Base-by-base conservation (phyloP, 2,329 filamentous ascomycete genomes). In the Incumbomyces lentus region DNA sequence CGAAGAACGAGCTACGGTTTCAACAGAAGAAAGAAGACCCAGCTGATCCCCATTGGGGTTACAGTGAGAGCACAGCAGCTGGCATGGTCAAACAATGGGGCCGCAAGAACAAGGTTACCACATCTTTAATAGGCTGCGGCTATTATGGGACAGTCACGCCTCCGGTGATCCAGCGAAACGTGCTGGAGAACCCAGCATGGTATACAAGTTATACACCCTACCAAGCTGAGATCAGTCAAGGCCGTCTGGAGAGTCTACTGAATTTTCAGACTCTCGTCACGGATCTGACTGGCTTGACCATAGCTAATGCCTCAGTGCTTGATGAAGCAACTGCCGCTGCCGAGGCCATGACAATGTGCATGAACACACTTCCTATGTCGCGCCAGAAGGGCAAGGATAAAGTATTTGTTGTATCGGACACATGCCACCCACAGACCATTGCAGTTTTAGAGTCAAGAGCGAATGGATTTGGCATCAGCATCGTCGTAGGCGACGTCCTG, bases 161-260 rank as follows among this genome's bases (percentile, higher is more conserved):
- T 3, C 78, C 86, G 47, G 89, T 95, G 48, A 94, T 96, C 64
- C 86, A 92, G 72, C 77, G 89, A 56, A 95, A 95, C 62, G 76
- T 96, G 3, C 71, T 96, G 49, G 88, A 96, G 72, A 90, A 84
- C 63, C 90, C 90, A 4, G 88, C 82, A 8, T 96, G 90, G 90
- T 96, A 96, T 65, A 96, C 90, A 34, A 95, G 88, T 68, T 95
- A 96, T 66, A 95, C 90, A 0, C 90, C 90, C 13, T 96, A 95
- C 67, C 90, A 96, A 69, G 84, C 90, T 2, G 90, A 96, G 69
- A 95, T 96, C 70, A 95, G 88, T 64, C 90, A 96, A 68, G 90
- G 90, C 31, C 81, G 90, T 46, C 68, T 96, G 52, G 87, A 95
- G 72, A 94, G 87, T 5, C 71, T 96, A 45, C 72, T 96, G 52